Base-by-base conservation (phyloP, 1,139 yeast species). In the Keqinozyma sinolaborantium region DNA sequence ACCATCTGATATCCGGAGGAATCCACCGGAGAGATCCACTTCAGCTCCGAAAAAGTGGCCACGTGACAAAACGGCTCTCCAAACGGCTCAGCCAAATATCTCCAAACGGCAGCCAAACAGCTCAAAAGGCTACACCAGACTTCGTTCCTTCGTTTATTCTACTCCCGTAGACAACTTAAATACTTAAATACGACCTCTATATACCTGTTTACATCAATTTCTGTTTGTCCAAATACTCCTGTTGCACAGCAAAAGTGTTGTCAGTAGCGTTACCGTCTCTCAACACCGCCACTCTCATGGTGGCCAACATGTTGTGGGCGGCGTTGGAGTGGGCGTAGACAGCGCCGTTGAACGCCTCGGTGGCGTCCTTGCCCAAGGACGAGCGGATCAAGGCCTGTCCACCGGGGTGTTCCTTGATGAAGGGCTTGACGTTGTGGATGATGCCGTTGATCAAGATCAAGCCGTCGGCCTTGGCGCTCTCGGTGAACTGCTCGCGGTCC, bases 281-380 rank as follows among this genome's bases (percentile, higher is more conserved):
- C 38, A 92, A 81, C 30, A 92, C 94, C 18, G 97, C 97, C 16
- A 92, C 85, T 69, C 98, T 83, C 95, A 90, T 83, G 23, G 94
- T 83, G 20, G 97, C 95, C 56, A 92, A 77, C 60, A 92, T 68
- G 65, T 92, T 92, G 66, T 92, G 97, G 29, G 97, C 98, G 42
- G 98, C 98, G 53, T 90, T 92, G 28, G 97, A 86, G 64, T 92
- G 98, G 33, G 86, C 82, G 60, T 92, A 92, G 27, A 92, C 98
- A 53, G 96, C 97, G 53, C 98, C 98, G 58, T 88, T 88, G 74
- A 92, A 92, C 3, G 95, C 97, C 51, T 86, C 85, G 25, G 97
- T 88, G 31, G 96, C 97, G 60, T 92, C 98, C 64, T 87, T 90
- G 53, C 97, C 97, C 44, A 83, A 69, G 7, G 96, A 88, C 25